Evolutionary conservation across 805 yeast species (phyloP).

Genomic region (Komagataella phaffii): DNA sequence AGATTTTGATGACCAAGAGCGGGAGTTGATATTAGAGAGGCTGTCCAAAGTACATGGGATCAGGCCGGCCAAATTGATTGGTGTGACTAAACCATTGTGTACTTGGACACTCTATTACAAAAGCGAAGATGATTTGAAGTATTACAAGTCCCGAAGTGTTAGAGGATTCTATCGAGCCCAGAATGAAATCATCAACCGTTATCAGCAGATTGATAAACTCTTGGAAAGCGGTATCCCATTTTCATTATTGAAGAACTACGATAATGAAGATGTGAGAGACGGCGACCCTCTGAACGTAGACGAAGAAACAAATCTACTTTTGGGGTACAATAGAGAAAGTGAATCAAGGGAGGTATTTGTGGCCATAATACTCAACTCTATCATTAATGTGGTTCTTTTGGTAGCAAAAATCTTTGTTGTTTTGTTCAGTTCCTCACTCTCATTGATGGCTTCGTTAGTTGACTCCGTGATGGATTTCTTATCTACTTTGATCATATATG

Average conservation of each 20-base stretch:
- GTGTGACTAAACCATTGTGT: constrained; percentile 19
- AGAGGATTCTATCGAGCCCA: constrained; percentile 39
- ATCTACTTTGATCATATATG: constrained; percentile 60
- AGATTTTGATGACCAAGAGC: not conserved
- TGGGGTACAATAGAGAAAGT: constrained; percentile 33
- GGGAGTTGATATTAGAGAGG: constrained; percentile 5
- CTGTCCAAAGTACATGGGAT: constrained; percentile 22
- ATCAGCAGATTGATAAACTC: constrained; percentile 45
- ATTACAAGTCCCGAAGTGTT: constrained; percentile 14
- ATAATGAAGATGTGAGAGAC: constrained; percentile 16
- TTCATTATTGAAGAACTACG: constrained; percentile 50
- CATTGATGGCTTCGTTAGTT: constrained; percentile 66
- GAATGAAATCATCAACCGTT: constrained; percentile 44
- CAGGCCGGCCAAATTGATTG: constrained; percentile 35
- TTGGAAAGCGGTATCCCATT: constrained; percentile 61
- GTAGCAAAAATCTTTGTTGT: constrained; percentile 49
- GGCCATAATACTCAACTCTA: constrained; percentile 55
- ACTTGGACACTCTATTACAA: constrained; percentile 24
- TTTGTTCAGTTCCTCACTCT: constrained; percentile 54
- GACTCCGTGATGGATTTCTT: constrained; percentile 66
- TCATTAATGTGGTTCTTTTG: constrained; percentile 43
- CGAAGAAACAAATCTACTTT: constrained; percentile 38
- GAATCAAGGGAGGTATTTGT: constrained; percentile 29
- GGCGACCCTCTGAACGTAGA: constrained; percentile 26
- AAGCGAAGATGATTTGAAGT: constrained; percentile 11